Percentiles rank a stretch among this genome's conserved stretches.
Evolutionary conservation across 192 early-diverging fungal species (phyloP).

Genomic region (Phycomyces blakesleeanus): DNA sequence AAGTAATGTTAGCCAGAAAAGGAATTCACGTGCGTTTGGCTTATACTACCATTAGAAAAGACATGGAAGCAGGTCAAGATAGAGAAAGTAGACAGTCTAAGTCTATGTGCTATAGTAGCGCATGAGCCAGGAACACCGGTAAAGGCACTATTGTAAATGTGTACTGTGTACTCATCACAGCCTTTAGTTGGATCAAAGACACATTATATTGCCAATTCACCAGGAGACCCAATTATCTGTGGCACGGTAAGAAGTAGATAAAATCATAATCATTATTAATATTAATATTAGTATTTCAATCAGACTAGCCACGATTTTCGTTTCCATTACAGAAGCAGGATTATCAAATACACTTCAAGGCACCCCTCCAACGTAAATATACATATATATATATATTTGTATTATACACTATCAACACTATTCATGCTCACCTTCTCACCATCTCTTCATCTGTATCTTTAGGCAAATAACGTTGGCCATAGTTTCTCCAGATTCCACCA

Average conservation of each 20-base stretch:
- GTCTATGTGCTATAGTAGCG: neutral
- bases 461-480: slow-evolving; percentile 24
- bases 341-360: neutral
- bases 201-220: neutral
- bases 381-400: no score
- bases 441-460: neutral
- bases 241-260: neutral
- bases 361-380: neutral
- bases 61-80: neutral
- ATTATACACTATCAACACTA: no score
- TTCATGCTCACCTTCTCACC: neutral
- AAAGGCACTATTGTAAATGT: neutral
- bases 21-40: neutral
- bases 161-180: neutral
- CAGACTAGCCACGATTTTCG: neutral
- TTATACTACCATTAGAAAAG: neutral
- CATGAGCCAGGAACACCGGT: neutral
- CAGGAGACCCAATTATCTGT: neutral
- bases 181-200: neutral
- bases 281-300: neutral
- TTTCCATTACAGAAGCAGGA: neutral
- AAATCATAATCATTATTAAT: neutral
- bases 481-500: slow-evolving; percentile 15
- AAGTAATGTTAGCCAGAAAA: neutral
- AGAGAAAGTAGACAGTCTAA: neutral